phyloP scores from a whole-genome alignment of 2,329 filamentous ascomycete genomes.

The Ophiostoma angusticollis region DNA sequence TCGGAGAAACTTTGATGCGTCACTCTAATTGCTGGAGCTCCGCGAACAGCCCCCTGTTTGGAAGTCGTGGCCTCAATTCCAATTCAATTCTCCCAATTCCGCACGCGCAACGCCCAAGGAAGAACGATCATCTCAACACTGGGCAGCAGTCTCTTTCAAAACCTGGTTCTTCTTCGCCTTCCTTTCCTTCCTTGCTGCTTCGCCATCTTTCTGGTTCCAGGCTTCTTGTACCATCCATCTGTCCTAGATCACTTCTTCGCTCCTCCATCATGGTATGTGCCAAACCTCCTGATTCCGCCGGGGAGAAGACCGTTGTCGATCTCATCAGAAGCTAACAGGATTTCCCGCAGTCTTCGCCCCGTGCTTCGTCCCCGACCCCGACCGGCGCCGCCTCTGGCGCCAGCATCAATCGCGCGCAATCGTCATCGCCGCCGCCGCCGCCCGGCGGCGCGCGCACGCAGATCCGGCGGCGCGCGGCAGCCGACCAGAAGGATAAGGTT shows the following conservation, averaged over 20 bases:
- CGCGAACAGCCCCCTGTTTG: not conserved
- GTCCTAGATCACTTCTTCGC: not conserved
- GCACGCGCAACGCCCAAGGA: too few relatives aligned
- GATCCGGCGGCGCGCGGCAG: slow-evolving; percentile 87
- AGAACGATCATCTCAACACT: too few relatives aligned
- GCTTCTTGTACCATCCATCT: too few relatives aligned
- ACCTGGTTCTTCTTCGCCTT: too few relatives aligned
- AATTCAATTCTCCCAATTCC: slow-evolving; percentile 8
- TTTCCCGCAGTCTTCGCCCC: slow-evolving; percentile 42
- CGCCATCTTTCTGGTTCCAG: too few relatives aligned
- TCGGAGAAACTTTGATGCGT: slow-evolving; percentile 3
- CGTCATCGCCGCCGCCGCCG: slow-evolving; percentile 76
- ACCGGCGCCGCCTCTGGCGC: slow-evolving; percentile 50
- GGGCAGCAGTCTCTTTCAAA: too few relatives aligned
- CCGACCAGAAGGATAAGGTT: slow-evolving; percentile 93
- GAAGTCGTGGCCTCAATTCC: slow-evolving; percentile 8
- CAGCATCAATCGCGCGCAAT: slow-evolving; percentile 57
- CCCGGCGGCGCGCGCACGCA: slow-evolving; percentile 91
- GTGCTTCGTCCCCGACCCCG: slow-evolving; percentile 41
- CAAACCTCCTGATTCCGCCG: not conserved
- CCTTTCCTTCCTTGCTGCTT: too few relatives aligned
- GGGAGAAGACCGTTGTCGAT: too few relatives aligned
- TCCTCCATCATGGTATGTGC: not conserved
- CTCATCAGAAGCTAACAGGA: too few relatives aligned
- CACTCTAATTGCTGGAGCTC: not conserved